Evolutionary conservation across 805 yeast genomes (phyloP), one percentile per base, ranked within the genome.

Genomic region (Jamesozyma spencerorum): DNA sequence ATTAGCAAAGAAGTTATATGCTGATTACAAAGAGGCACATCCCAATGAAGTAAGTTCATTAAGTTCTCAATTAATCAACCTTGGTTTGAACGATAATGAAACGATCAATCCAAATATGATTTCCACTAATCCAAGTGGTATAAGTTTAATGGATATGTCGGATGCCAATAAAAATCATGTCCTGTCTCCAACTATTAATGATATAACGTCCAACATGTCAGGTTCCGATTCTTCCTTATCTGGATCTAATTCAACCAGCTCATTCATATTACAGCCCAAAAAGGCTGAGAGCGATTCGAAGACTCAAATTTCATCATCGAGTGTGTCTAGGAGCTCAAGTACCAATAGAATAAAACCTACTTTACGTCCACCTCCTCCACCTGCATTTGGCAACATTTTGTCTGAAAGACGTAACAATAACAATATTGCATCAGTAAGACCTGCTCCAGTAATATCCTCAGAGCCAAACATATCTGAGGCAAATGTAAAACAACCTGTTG

Each of bases 1-100:
- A 32, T 60, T 88, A 41, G 66, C 77, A 14, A 68, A 71, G 32
- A 71, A 77, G 39, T 62, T 90, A 29, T 81, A 84, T 52, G 71
- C 73, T 29, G 72, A 68, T 37, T 77, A 75, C 46, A 75, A 79
- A 38, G 55, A 49, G 2, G 43, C 50, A 3, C 63, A 65, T 41
- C 54, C 62, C 2, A 55, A 58, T 22, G 64, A 57, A 17, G 37
- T 48, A 13, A 51, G 48, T 28, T 39, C 47, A 2, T 37, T 53
- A 3, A 48, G 32, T 37, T 37, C 47, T 29, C 55, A 51, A 32
- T 39, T 50, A 22, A 38, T 49, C 10, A 50, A 47, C 28, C 24
- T 49, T 12, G 51, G 47, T 11, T 33, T 44, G 15, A 45, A 46
- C 8, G 47, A 42, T 28, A 35, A 32, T 10, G 44, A 32, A n/a